A percentile compares a stretch with the other conserved stretches of the same genome.
Conservation (phyloP, 2,329 filamentous ascomycete genomes). For the Tolypocladium paradoxum region DNA sequence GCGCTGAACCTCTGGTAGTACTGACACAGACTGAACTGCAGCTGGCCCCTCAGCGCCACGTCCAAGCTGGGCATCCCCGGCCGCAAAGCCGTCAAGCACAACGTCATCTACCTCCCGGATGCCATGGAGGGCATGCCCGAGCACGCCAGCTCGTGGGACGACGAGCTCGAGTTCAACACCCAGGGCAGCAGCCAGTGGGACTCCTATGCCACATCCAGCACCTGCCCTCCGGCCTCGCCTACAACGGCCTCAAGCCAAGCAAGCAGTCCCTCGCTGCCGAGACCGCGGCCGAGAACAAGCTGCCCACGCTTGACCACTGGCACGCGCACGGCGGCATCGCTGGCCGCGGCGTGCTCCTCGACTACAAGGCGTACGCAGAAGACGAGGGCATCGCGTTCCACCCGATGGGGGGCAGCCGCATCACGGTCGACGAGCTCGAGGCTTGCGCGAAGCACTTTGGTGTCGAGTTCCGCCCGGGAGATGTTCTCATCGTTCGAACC, state of each 20-base stretch:
- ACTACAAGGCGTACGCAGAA: constrained; percentile 39
- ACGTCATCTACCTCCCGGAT: constrained; percentile 19
- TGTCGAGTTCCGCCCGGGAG: constrained; percentile 53
- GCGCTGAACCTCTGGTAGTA: too few relatives aligned
- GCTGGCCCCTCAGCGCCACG: constrained; percentile 32
- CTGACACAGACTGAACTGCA: constrained; percentile 7
- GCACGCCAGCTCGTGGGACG: constrained; percentile 26
- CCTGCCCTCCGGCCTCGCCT: constrained; percentile 29
- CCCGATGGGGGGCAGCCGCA: constrained; percentile 40
- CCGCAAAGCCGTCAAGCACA: constrained; percentile 25
- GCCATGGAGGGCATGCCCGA: constrained; percentile 7
- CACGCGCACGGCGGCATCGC: constrained; percentile 40
- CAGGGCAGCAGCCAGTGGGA: constrained; percentile 48
- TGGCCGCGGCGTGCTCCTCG: constrained; percentile 44
- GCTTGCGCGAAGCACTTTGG: constrained; percentile 48
- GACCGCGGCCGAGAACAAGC: constrained; percentile 15
- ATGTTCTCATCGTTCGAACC: constrained; percentile 55
- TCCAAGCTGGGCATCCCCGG: constrained; percentile 21
- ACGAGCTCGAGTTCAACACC: constrained; percentile 44
- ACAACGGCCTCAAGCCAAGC: constrained; percentile 36
- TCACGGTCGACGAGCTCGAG: constrained; percentile 43
- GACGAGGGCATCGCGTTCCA: constrained; percentile 38
- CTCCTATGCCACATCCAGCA: constrained; percentile 38
- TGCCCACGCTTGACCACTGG: constrained; percentile 34
- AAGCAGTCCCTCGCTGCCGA: constrained; percentile 17